Conservation (phyloP, 805 yeast species). For the Candida piceae region DNA sequence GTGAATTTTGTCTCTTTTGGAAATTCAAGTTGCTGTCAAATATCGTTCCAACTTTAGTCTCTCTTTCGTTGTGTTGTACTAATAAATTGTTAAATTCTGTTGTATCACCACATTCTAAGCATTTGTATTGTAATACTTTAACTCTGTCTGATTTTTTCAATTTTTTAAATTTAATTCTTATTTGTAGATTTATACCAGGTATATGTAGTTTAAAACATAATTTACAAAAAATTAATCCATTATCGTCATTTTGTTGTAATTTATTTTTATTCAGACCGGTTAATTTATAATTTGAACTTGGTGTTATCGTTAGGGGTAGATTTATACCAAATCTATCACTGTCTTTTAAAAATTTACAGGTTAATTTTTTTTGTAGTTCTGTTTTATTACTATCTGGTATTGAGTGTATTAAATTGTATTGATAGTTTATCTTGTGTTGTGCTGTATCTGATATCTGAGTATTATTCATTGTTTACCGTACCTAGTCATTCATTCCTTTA, state of each 20-base stretch:
- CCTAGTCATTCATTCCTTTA: too few relatives aligned
- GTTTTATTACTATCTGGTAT: conserved; percentile 1
- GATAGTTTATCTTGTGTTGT: conserved; percentile 9
- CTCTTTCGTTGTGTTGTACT: neutral
- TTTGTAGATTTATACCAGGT: conserved; percentile 16
- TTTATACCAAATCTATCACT: conserved; percentile 10
- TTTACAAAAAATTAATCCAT: conserved; percentile 12
- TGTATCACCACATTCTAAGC: conserved; percentile 16
- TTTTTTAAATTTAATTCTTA: conserved; percentile 10
- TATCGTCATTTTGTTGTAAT: conserved; percentile 4
- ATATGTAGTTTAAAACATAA: conserved; percentile 15
- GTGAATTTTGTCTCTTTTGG: neutral
- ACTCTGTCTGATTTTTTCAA: neutral
- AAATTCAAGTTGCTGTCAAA: conserved; percentile 8
- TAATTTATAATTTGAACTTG: too few relatives aligned
- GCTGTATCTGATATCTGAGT: too few relatives aligned
- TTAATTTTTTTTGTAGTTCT: conserved; percentile 14
- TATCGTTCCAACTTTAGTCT: neutral
- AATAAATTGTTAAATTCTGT: conserved; percentile 9
- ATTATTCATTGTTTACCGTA: too few relatives aligned
- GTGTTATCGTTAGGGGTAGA: too few relatives aligned
- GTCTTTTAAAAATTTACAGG: conserved; percentile 10
- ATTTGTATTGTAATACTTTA: conserved; percentile 7
- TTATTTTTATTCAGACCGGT: neutral
- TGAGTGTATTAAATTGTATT: conserved; percentile 17